Evolutionary conservation across 2,329 filamentous ascomycete genomes (phyloP).

Genomic region (Neoscytalidium dimidiatum): DNA sequence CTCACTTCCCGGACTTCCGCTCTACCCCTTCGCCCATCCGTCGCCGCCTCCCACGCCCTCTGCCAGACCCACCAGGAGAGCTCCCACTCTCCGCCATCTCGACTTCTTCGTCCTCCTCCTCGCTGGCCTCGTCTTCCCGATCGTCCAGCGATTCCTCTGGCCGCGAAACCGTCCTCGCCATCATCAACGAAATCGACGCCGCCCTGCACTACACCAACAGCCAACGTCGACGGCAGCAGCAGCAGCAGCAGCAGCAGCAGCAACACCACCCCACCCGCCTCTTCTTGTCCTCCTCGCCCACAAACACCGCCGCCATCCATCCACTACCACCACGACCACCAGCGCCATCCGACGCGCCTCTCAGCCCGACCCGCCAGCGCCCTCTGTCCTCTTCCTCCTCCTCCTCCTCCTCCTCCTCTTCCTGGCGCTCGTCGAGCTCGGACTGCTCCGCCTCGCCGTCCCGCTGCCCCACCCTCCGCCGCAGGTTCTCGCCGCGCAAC

Average conservation of each 20-base stretch:
- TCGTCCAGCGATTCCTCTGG: neutral
- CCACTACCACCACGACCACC: no score
- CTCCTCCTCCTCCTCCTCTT: constrained; percentile 17
- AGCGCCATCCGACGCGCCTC: constrained; percentile 25
- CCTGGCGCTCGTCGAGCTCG: constrained; percentile 18
- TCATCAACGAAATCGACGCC: constrained; percentile 27
- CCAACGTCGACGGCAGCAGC: neutral
- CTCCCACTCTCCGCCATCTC: neutral
- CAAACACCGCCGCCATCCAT: no score
- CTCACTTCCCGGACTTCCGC: constrained; percentile 14
- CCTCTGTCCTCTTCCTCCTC: constrained; percentile 4
- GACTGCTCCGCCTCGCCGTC: neutral
- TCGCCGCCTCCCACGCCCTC: constrained; percentile 9
- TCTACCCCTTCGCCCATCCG: constrained; percentile 3
- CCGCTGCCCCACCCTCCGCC: constrained; percentile 24
- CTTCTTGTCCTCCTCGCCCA: no score
- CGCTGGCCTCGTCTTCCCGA: neutral
- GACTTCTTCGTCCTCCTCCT: neutral
- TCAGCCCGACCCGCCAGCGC: constrained; percentile 22
- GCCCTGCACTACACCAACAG: constrained; percentile 19
- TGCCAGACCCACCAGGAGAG: constrained; percentile 8
- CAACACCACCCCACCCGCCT: constrained; percentile 20
- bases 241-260: neutral
- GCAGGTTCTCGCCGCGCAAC: constrained; percentile 28
- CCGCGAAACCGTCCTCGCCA: constrained; percentile 23